phyloP scores from a whole-genome alignment of 164 flowering plant genomes.

The Macadamia integrifolia region DNA sequence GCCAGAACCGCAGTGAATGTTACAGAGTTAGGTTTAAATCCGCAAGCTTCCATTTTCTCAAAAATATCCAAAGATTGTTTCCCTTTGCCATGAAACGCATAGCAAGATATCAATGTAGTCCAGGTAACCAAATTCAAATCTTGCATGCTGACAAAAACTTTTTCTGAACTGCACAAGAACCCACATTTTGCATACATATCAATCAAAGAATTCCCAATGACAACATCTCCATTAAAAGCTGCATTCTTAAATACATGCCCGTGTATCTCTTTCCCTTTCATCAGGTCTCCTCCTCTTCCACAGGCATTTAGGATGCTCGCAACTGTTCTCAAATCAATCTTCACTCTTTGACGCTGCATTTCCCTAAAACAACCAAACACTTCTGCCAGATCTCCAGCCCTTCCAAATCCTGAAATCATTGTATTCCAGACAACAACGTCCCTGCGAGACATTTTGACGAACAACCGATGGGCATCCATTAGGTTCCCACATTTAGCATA shows the following conservation, averaged over 20 bases:
- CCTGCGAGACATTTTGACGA: conserved; percentile 22
- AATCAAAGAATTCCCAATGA: conserved; percentile 41
- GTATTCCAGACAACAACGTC: conserved; percentile 50
- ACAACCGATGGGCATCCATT: conserved; percentile 30
- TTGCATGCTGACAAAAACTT: conserved; percentile 34
- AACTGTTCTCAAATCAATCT: conserved; percentile 35
- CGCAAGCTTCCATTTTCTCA: conserved; percentile 35
- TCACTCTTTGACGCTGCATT: conserved; percentile 36
- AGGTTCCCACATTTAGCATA: conserved; percentile 36
- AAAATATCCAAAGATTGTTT: conserved; percentile 38
- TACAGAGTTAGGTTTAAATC: conserved; percentile 37
- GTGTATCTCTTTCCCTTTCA: conserved; percentile 52
- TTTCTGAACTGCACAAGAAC: conserved; percentile 27
- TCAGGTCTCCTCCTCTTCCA: conserved; percentile 43
- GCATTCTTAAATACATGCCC: conserved; percentile 29
- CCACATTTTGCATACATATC: conserved; percentile 53
- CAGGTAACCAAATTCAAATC: conserved; percentile 39
- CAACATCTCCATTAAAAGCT: conserved; percentile 28
- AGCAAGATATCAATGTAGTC: conserved; percentile 58
- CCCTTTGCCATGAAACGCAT: conserved; percentile 58
- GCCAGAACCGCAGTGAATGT: conserved; percentile 51
- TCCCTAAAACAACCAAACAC: conserved; percentile 32
- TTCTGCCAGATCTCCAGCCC: conserved; percentile 31
- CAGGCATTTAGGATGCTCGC: conserved; percentile 46
- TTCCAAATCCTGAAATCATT: conserved; percentile 46